Conservation (phyloP, 331 rosid species). For the Saraca asoca region DNA sequence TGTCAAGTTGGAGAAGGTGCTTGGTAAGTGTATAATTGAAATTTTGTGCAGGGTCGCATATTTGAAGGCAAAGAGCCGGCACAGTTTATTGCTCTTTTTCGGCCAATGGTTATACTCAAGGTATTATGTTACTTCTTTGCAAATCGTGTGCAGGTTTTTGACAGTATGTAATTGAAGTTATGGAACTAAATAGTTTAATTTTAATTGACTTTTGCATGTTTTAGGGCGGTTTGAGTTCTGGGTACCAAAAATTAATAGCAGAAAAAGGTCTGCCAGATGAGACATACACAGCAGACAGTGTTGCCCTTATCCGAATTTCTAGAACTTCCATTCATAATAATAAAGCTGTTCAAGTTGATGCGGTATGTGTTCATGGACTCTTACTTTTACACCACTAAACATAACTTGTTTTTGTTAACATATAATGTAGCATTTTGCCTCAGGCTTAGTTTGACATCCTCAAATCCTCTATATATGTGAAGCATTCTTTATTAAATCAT, state of each 20-base stretch:
- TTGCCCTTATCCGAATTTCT: slow-evolving; percentile 76
- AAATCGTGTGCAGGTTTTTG: slow-evolving; percentile 18
- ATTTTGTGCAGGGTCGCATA: slow-evolving; percentile 75
- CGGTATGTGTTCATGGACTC: slow-evolving; percentile 61
- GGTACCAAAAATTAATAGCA: slow-evolving; percentile 65
- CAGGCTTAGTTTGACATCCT: neutral
- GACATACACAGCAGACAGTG: slow-evolving; percentile 62
- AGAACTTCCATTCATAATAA: slow-evolving; percentile 79
- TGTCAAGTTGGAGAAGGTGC: slow-evolving; percentile 35
- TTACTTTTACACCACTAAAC: slow-evolving; percentile 18
- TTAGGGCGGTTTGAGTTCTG: slow-evolving; percentile 95
- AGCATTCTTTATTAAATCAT: neutral
- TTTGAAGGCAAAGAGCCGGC: slow-evolving; percentile 93
- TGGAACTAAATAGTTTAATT: slow-evolving; percentile 25
- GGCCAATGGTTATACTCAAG: slow-evolving; percentile 90
- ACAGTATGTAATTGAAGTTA: slow-evolving; percentile 22
- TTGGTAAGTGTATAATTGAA: slow-evolving; percentile 36
- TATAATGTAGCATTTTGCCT: neutral
- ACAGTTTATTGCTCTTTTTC: slow-evolving; percentile 89
- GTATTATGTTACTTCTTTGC: slow-evolving; percentile 46
- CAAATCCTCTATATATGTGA: neutral
- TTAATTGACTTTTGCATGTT: slow-evolving; percentile 34
- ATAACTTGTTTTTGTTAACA: neutral
- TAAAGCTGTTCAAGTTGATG: slow-evolving; percentile 82
- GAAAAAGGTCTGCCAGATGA: slow-evolving; percentile 78